These are phyloP conservation scores for Syzygium syzygioides DNA, from an alignment of 441 rosid genomes.

Conservation along the genomic window DNA sequence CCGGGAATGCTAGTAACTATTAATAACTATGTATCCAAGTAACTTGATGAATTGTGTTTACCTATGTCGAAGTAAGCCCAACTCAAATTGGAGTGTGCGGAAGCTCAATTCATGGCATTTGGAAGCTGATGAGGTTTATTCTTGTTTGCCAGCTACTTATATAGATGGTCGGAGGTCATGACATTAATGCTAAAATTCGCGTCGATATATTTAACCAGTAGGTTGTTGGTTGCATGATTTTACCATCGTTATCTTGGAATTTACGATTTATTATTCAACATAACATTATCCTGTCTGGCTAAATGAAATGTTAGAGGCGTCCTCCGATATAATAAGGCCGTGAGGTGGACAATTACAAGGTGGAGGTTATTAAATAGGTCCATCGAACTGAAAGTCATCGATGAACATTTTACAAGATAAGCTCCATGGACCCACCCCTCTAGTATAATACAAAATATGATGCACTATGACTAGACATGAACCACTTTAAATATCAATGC, in stretches of 20 bases:
- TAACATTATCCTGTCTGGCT: accelerated
- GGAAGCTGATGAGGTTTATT: not conserved
- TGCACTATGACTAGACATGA: constrained; percentile 7
- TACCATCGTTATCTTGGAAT: accelerated
- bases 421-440: not conserved
- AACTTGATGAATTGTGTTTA: not conserved
- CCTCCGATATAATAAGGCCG: accelerated
- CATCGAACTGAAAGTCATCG: not conserved
- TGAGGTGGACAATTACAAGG: not conserved
- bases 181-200: too few relatives aligned
- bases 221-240: not conserved
- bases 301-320: not conserved
- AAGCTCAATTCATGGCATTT: not conserved
- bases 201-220: not conserved
- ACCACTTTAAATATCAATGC: not conserved
- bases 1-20: too few relatives aligned
- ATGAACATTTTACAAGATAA: not conserved
- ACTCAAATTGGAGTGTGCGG: accelerated
- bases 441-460: not conserved
- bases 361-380: not conserved
- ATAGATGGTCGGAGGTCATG: not conserved
- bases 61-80: not conserved
- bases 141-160: not conserved
- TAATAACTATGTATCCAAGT: not conserved
- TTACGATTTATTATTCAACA: not conserved